phyloP scores from a whole-genome alignment of 176 grass and related monocot species.

The Aegilops sharonensis region DNA sequence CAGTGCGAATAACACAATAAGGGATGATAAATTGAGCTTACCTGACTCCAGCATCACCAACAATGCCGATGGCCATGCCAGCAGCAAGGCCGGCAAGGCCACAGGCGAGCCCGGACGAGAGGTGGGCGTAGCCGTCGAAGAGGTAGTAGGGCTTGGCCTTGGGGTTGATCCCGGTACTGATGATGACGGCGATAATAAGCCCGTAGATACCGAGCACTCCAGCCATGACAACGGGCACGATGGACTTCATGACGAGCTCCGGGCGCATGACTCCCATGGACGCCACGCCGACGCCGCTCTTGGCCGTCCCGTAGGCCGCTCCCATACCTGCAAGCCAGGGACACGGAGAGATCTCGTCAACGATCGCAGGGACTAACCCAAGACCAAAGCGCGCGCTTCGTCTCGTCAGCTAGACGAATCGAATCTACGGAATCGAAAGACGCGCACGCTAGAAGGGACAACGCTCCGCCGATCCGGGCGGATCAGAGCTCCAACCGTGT shows the following conservation, averaged over 20 bases:
- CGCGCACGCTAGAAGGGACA: background rate
- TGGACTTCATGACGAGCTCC: constrained; percentile 76
- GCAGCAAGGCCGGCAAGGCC: constrained; percentile 61
- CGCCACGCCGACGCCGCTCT: constrained; percentile 67
- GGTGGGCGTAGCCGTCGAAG: constrained; percentile 67
- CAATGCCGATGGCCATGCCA: constrained; percentile 72
- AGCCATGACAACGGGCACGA: constrained; percentile 75
- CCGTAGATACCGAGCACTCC: constrained; percentile 75
- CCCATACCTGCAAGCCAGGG: constrained; percentile 47
- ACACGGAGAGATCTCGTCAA: background rate
- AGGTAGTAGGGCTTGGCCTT: constrained; percentile 77
- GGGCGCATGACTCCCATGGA: constrained; percentile 77
- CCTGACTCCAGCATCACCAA: constrained; percentile 70
- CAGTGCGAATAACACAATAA: background rate
- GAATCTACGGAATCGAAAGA: constrained; percentile 9
- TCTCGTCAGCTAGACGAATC: background rate
- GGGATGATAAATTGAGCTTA: constrained; percentile 6
- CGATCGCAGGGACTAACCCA: too few relatives aligned
- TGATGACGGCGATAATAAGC: constrained; percentile 71
- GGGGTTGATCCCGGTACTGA: constrained; percentile 74
- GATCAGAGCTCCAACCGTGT: background rate
- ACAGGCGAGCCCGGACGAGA: constrained; percentile 62
- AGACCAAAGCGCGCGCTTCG: background rate
- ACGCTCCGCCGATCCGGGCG: background rate
- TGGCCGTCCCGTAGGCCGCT: constrained; percentile 66